Evolutionary conservation across 2,329 filamentous ascomycete species (phyloP), one percentile per base, ranked within the genome.

Genomic region (Nemania serpens): DNA sequence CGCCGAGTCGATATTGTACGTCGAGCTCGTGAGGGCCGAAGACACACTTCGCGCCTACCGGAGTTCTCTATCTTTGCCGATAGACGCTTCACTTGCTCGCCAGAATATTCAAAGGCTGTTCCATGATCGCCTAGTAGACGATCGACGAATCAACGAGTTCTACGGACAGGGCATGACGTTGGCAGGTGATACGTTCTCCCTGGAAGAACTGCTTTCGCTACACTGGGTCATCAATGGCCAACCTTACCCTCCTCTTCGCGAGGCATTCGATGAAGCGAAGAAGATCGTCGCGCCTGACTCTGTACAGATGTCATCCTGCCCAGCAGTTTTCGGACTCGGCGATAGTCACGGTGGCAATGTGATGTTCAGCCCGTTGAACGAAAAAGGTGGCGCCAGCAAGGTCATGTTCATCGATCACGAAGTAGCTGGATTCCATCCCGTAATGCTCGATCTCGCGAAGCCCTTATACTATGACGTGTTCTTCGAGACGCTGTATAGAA

Each of bases 371-470:
- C 25, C 46, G 0, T 39, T 25, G 4, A 29, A 20, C 7, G 18
- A 12, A 2, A 50, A 55, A n/a, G 51, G 55, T 4, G 22, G 45
- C 17, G 37, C 43, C 3, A 51, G 20, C 15, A 48, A 55, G 1
- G 36, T 61, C 7, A 25, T 64, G 1, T 59, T 61, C 45, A 52
- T 61, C 11, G 55, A 62, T 22, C 53, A 50, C 33, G 59, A 63
- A n/a, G 47, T 55, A 2, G 51, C 47, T 2, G 61, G 49, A 0
- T 58, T 58, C 2, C 55, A 63, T 11, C 63, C 63, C 0, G n/a
- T 67, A 1, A 64, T 66, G 55, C 25, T 67, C 0, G 59, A 67
- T n/a, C 25, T 66, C 18, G 57, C 64, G 0, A 58, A 59, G 22
- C 59, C 54, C 2, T 22, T 66, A 5, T 66, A 58, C 29, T 50